Evolutionary conservation across 345 rosid species (phyloP).

Genomic region (Gossypium sturtianum): DNA sequence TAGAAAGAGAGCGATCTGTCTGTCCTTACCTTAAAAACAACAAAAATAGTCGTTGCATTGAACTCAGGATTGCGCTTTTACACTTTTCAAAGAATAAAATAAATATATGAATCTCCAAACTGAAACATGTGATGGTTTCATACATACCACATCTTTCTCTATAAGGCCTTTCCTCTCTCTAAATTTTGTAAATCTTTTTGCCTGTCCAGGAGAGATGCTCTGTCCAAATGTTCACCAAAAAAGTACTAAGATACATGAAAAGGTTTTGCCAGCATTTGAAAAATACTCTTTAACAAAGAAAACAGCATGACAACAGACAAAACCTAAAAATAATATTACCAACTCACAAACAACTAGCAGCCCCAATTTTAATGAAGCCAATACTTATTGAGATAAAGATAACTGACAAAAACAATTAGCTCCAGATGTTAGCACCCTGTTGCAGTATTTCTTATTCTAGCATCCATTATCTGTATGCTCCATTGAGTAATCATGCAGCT

Average conservation of each 20-base stretch:
- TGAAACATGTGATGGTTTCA: conserved; percentile 7
- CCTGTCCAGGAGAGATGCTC: conserved; percentile 89
- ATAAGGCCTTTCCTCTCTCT: conserved; percentile 90
- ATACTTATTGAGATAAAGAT: neutral
- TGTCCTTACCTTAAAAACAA: conserved; percentile 76
- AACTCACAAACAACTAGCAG: neutral
- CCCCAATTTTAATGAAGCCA: neutral
- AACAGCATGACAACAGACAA: neutral
- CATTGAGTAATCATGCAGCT: neutral
- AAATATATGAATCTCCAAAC: neutral
- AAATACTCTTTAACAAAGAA: neutral
- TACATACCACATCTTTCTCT: conserved; percentile 93
- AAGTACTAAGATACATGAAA: neutral
- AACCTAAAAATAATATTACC: neutral
- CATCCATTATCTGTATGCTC: neutral
- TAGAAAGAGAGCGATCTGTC: conserved; percentile 74
- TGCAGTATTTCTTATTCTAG: neutral
- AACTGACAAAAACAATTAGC: neutral
- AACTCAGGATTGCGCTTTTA: neutral
- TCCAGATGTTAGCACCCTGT: neutral
- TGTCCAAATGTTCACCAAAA: conserved; percentile 29
- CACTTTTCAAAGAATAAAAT: neutral
- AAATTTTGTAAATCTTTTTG: conserved; percentile 85
- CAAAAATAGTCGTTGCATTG: conserved; percentile 1
- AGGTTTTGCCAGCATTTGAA: neutral